A percentile compares a stretch with the other conserved stretches of the same genome.
phyloP scores from a whole-genome alignment of 495 filamentous ascomycete species.

The Tetracladium setigerum region DNA sequence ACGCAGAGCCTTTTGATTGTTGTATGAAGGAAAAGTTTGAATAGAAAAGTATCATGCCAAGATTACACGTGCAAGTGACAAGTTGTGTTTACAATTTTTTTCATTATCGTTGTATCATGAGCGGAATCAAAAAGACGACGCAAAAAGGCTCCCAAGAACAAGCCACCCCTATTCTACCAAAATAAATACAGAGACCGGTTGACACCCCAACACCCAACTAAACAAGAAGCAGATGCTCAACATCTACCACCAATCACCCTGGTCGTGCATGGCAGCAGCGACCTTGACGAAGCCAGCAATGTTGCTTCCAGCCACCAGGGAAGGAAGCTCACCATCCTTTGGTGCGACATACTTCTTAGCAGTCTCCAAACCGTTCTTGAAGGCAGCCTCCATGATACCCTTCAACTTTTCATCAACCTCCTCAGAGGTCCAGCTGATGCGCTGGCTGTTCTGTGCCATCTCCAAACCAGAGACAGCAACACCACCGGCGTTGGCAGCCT shows the following conservation, averaged over 20 bases:
- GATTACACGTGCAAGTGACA: not conserved
- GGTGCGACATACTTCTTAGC: constrained; percentile 79
- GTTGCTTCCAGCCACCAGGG: constrained; percentile 86
- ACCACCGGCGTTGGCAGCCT: constrained; percentile 96
- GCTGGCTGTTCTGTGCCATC: constrained; percentile 96
- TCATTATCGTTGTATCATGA: too few species aligned
- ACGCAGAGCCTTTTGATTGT: too few species aligned
- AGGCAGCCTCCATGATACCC: constrained; percentile 89
- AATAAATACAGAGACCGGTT: too few species aligned
- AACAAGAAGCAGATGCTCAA: not conserved
- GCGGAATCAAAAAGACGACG: too few species aligned
- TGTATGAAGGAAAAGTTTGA: too few species aligned
- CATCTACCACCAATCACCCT: constrained; percentile 88
- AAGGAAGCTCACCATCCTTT: constrained; percentile 76
- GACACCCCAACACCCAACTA: not conserved
- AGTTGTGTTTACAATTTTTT: too few species aligned
- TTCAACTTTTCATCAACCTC: constrained; percentile 91
- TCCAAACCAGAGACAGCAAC: constrained; percentile 96
- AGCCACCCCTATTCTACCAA: too few species aligned
- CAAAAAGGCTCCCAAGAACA: too few species aligned
- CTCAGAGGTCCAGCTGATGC: constrained; percentile 76
- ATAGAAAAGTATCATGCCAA: too few species aligned
- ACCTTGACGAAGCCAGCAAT: constrained; percentile 98
- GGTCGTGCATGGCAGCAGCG: constrained; percentile 86
- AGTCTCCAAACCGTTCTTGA: constrained; percentile 83